These are phyloP conservation scores for Amanita exitialis DNA, from an alignment of 768 basidiomycete species.

Conservation along the genomic window DNA sequence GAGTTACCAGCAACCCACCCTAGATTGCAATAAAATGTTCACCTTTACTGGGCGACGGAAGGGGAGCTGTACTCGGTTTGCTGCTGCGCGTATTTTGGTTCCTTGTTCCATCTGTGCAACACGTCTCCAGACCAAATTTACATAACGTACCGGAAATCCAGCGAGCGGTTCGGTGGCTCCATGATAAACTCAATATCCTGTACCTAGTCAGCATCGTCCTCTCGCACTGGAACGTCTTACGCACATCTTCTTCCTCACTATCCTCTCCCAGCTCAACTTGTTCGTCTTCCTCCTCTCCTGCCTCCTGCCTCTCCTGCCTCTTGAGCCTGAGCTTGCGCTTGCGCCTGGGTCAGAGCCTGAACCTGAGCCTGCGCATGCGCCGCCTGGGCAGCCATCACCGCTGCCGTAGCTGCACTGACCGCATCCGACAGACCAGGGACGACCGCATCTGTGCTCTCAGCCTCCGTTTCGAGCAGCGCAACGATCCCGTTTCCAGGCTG, in stretches of 20 bases:
- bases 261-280: slow-evolving; percentile 26
- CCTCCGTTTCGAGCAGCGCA: slow-evolving; percentile 39
- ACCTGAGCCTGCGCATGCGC: background rate
- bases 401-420: background rate
- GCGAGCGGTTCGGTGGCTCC: slow-evolving; percentile 62
- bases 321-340: slow-evolving; percentile 10
- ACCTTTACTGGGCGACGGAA: slow-evolving; percentile 24
- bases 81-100: background rate
- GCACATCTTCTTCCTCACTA: slow-evolving; percentile 25
- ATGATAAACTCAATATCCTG: slow-evolving; percentile 90
- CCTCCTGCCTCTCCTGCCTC: slow-evolving; percentile 27
- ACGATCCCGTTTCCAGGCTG: slow-evolving; percentile 39
- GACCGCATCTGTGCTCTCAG: slow-evolving; percentile 20
- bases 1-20: background rate
- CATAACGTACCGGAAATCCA: slow-evolving; percentile 59
- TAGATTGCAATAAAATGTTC: background rate
- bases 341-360: slow-evolving; percentile 20
- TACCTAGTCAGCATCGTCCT: background rate
- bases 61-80: slow-evolving; percentile 9
- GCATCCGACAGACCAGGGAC: slow-evolving; percentile 29
- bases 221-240: background rate
- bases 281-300: slow-evolving; percentile 26
- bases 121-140: background rate
- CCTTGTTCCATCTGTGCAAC: background rate
- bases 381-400: background rate